phyloP scores from a whole-genome alignment of 2,329 filamentous ascomycete genomes.

The Beauveria bassiana region DNA sequence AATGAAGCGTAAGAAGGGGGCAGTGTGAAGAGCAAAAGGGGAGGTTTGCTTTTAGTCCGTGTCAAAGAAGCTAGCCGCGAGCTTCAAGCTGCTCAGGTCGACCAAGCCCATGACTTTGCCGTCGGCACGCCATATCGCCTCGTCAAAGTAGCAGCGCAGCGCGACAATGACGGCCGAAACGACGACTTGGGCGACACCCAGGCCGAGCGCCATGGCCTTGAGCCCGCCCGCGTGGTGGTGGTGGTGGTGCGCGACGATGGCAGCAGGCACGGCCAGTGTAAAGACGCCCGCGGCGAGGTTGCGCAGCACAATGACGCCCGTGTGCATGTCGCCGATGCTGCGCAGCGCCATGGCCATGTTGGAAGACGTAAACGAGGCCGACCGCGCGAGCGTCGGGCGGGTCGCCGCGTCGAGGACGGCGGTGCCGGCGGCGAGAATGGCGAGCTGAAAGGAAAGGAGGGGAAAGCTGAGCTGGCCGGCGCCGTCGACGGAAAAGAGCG shows the following conservation, averaged over 20 bases:
- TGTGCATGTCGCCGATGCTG: conserved; percentile 41
- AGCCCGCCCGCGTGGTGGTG: conserved; percentile 25
- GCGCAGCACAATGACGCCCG: conserved; percentile 33
- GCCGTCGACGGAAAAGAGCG: conserved; percentile 22
- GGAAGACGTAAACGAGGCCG: conserved; percentile 40
- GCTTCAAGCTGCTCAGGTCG: conserved; percentile 35
- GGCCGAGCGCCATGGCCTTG: conserved; percentile 29
- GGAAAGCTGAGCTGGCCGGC: conserved; percentile 27
- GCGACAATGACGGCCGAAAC: conserved; percentile 26
- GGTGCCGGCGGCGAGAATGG: conserved; percentile 37
- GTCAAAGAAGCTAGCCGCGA: conserved; percentile 39
- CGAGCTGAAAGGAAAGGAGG: conserved; percentile 37
- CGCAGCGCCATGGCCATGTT: conserved; percentile 38
- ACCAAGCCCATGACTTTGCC: conserved; percentile 40
- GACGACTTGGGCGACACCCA: conserved; percentile 34
- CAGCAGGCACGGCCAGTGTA: conserved; percentile 33
- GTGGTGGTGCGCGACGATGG: conserved; percentile 18
- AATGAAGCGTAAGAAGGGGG: not conserved
- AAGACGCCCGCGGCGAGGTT: conserved; percentile 35
- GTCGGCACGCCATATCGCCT: conserved; percentile 34
- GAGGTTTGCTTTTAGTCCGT: conserved; percentile 21
- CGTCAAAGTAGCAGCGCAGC: conserved; percentile 36
- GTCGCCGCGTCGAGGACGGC: conserved; percentile 33
- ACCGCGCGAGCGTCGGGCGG: conserved; percentile 36
- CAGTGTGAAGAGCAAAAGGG: not conserved